A percentile compares a stretch with the other conserved stretches of the same genome.
Conservation (phyloP, 2,329 filamentous ascomycete genomes). For the Camillea tinctor region DNA sequence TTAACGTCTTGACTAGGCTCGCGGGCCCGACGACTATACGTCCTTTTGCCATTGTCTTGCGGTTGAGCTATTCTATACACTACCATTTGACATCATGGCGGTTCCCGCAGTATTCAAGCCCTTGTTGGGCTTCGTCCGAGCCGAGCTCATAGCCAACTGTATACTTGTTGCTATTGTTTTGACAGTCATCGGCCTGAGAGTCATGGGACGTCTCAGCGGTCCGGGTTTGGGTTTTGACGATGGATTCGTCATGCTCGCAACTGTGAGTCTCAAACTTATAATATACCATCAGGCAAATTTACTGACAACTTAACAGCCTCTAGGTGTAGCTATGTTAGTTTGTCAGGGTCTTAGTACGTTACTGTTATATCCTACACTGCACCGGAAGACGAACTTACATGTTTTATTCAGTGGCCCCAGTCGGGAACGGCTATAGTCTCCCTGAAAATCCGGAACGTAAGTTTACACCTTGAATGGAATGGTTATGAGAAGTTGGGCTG, state of each 20-base stretch:
- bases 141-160: conserved; percentile 32
- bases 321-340: conserved; percentile 16
- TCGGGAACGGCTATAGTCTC: conserved; percentile 18
- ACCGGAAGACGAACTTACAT: not conserved
- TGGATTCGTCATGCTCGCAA: conserved; percentile 29
- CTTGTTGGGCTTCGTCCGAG: conserved; percentile 24
- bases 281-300: not conserved
- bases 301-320: conserved; percentile 10
- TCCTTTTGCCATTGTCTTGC: not conserved
- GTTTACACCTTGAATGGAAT: not conserved
- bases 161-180: conserved; percentile 32
- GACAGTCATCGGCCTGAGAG: conserved; percentile 26
- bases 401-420: conserved; percentile 7
- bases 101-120: conserved; percentile 3
- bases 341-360: conserved; percentile 19
- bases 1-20: not conserved
- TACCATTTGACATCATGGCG: not conserved
- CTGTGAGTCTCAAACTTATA: conserved; percentile 5
- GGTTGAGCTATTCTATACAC: not conserved
- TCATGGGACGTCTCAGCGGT: conserved; percentile 29
- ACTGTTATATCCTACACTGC: not conserved
- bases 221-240: conserved; percentile 36
- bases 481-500: too few relatives aligned
- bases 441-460: conserved; percentile 14
- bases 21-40: not conserved